Conservation (phyloP, 2,329 filamentous ascomycete genomes). For the Lachnellula suecica region DNA sequence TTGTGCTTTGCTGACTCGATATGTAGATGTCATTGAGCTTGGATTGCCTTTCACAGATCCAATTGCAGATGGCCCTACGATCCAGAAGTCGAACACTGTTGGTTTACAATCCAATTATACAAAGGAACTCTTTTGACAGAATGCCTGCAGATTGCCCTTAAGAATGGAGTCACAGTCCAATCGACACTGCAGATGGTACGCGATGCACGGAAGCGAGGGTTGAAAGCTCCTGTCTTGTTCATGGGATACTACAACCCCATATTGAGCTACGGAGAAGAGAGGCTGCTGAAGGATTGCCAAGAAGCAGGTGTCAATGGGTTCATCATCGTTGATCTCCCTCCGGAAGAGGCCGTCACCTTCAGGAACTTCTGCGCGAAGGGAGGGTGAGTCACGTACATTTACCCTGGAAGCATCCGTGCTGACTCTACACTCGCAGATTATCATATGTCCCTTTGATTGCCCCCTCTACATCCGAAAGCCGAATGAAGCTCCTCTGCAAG, state of each 20-base stretch:
- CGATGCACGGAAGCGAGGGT: slow-evolving; percentile 72
- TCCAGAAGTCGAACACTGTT: slow-evolving; percentile 91
- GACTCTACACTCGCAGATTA: slow-evolving; percentile 49
- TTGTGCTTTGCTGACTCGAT: slow-evolving; percentile 5
- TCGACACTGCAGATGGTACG: slow-evolving; percentile 81
- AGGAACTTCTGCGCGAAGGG: slow-evolving; percentile 77
- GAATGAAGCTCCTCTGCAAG: slow-evolving; percentile 94
- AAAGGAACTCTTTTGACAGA: slow-evolving; percentile 14
- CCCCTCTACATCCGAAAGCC: slow-evolving; percentile 84
- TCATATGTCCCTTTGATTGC: slow-evolving; percentile 98
- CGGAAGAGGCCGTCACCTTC: slow-evolving; percentile 93
- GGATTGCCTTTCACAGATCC: slow-evolving; percentile 97
- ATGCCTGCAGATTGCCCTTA: slow-evolving; percentile 60
- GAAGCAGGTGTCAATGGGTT: slow-evolving; percentile 90
- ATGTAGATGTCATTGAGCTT: slow-evolving; percentile 85
- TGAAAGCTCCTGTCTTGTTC: slow-evolving; percentile 80
- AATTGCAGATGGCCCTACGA: slow-evolving; percentile 95
- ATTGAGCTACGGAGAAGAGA: slow-evolving; percentile 90
- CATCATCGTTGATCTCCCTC: slow-evolving; percentile 93
- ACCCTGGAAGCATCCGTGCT: slow-evolving; percentile 1
- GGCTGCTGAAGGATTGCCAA: slow-evolving; percentile 79
- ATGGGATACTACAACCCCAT: slow-evolving; percentile 99
- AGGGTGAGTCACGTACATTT: slow-evolving; percentile 50
- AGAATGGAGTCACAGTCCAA: slow-evolving; percentile 83
- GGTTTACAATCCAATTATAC: slow-evolving; percentile 20